phyloP scores from a whole-genome alignment of 1,284 basidiomycete species.

The Puccinia novopanici region DNA sequence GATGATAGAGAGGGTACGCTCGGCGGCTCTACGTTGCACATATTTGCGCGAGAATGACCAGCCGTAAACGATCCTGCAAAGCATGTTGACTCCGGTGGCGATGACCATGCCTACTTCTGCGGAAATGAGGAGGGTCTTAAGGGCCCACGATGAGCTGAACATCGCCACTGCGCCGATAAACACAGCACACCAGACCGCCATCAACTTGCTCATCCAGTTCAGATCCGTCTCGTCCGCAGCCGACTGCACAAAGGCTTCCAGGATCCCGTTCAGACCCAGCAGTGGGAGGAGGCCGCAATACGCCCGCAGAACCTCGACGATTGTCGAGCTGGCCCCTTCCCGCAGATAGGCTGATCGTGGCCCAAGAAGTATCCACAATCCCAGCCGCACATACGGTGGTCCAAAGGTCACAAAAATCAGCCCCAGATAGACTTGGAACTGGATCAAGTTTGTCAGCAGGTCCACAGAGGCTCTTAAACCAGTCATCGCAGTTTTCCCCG shows the following conservation, averaged over 20 bases:
- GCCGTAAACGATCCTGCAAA: conserved; percentile 33
- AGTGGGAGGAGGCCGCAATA: conserved; percentile 79
- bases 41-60: conserved; percentile 11
- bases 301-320: conserved; percentile 69
- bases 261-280: conserved; percentile 79
- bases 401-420: conserved; percentile 70
- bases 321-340: conserved; percentile 72
- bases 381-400: conserved; percentile 71
- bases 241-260: conserved; percentile 84
- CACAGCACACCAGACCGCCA: conserved; percentile 56
- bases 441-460: conserved; percentile 66
- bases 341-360: conserved; percentile 62
- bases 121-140: neutral
- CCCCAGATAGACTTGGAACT: conserved; percentile 70
- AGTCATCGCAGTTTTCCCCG: neutral
- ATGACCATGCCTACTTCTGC: conserved; percentile 48
- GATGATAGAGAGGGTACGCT: neutral
- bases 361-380: conserved; percentile 69
- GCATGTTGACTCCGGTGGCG: conserved; percentile 47
- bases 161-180: conserved; percentile 25
- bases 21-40: neutral
- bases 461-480: conserved; percentile 47
- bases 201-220: conserved; percentile 66
- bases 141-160: conserved; percentile 19
- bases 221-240: conserved; percentile 70